phyloP scores from a whole-genome alignment of 805 yeast genomes.

The Metschnikowia hibisci region DNA sequence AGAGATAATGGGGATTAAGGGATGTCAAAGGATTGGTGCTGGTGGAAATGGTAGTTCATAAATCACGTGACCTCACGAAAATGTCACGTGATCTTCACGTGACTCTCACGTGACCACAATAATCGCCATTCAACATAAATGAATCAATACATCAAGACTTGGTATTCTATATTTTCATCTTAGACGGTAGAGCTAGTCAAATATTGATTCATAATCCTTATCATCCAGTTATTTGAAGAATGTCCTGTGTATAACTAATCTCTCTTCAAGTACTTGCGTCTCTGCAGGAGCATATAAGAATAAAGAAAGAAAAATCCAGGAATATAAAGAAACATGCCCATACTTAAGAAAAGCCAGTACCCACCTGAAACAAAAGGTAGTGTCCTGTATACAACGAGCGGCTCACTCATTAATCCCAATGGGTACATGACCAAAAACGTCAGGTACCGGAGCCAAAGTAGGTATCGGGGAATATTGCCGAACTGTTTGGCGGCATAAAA shows the following conservation, averaged over 20 bases:
- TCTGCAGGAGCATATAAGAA: constrained; percentile 29
- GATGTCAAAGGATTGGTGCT: no score
- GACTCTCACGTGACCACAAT: no score
- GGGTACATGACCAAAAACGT: constrained; percentile 30
- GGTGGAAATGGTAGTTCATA: no score
- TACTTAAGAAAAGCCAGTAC: constrained; percentile 22
- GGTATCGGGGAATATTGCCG: constrained; percentile 15
- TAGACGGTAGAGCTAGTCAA: no score
- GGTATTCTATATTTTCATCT: no score
- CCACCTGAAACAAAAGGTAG: constrained; percentile 14
- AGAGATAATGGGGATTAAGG: no score
- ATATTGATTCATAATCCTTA: not conserved
- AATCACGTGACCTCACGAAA: no score
- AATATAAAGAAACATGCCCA: constrained; percentile 23
- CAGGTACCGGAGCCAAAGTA: constrained; percentile 29
- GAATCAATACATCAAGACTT: no score
- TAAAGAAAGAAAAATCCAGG: constrained; percentile 31
- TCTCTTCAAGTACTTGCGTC: constrained; percentile 16
- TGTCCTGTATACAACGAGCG: constrained; percentile 24
- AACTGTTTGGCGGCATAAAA: constrained; percentile 23
- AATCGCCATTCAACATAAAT: no score
- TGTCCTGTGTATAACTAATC: no score
- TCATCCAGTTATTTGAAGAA: not conserved
- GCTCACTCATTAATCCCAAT: constrained; percentile 27
- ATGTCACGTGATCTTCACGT: no score